Conservation (phyloP, 139 green algal species). For the Coelastrella sp. region DNA sequence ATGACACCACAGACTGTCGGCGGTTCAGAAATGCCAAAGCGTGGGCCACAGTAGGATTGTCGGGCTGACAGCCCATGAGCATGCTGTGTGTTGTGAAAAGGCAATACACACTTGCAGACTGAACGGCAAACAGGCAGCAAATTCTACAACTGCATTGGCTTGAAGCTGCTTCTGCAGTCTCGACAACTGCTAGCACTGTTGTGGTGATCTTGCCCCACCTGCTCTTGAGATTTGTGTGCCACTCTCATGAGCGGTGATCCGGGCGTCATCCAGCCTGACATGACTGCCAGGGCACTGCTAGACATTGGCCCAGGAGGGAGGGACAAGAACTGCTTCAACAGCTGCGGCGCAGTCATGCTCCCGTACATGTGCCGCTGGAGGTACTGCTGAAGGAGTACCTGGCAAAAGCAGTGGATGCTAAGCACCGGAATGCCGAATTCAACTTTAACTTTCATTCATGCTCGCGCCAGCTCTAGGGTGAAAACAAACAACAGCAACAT, state of each 20-base stretch:
- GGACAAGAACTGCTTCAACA: not conserved
- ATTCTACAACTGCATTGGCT: no score
- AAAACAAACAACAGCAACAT: not conserved
- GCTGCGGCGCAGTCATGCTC: not conserved
- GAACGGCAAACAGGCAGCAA: no score
- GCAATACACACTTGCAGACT: no score
- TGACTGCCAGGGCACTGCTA: not conserved
- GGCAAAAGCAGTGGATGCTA: not conserved
- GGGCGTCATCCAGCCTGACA: not conserved
- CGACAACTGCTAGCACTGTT: not conserved
- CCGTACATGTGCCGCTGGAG: slow-evolving; percentile 9
- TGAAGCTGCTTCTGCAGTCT: no score
- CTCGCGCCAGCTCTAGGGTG: not conserved
- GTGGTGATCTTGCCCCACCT: not conserved
- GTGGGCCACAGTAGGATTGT: no score
- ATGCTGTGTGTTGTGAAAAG: no score
- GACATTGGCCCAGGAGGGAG: not conserved
- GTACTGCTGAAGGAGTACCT: slow-evolving; percentile 2
- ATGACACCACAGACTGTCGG: no score
- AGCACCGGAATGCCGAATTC: not conserved
- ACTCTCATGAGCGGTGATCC: slow-evolving; percentile 3
- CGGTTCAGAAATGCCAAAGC: no score
- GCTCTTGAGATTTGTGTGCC: not conserved
- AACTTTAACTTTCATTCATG: not conserved
- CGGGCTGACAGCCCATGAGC: no score